A percentile compares a stretch with the other conserved stretches of the same genome.
Conservation (phyloP, 2,329 filamentous ascomycete species). For the Triangularia setosa region DNA sequence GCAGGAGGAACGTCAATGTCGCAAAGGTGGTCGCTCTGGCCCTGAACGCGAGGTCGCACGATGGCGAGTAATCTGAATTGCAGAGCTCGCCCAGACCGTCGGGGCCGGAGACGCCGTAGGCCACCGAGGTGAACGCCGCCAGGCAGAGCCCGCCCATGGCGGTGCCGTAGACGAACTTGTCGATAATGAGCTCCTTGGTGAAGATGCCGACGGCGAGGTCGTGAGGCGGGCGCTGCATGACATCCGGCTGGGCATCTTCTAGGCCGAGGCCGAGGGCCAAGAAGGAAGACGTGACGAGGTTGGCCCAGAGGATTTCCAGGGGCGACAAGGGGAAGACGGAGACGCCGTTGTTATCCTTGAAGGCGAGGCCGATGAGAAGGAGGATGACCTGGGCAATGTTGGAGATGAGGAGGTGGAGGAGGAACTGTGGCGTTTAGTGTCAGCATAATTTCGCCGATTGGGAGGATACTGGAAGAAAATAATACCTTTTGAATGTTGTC, state of each 20-base stretch:
- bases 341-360: constrained; percentile 55
- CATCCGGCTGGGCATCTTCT: constrained; percentile 64
- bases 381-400: constrained; percentile 68
- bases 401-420: constrained; percentile 63
- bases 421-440: constrained; percentile 40
- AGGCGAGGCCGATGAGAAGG: constrained; percentile 64
- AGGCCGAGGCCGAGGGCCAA: constrained; percentile 69
- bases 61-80: constrained; percentile 49
- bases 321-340: constrained; percentile 69
- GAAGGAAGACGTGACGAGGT: constrained; percentile 68
- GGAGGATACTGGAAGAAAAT: not conserved
- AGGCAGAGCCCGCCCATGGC: constrained; percentile 62
- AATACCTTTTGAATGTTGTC: constrained; percentile 70
- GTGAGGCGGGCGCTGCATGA: constrained; percentile 63
- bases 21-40: constrained; percentile 67
- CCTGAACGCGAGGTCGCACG: constrained; percentile 57
- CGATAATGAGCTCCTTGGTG: constrained; percentile 59
- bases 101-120: constrained; percentile 46
- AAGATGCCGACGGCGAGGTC: constrained; percentile 58
- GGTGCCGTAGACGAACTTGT: constrained; percentile 63
- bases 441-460: constrained; percentile 7
- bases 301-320: constrained; percentile 73
- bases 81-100: constrained; percentile 52
- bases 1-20: constrained; percentile 62
- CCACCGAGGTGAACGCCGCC: constrained; percentile 56